These are phyloP conservation scores for Cystobasidium ongulense DNA, from an alignment of 768 basidiomycete genomes.

Conservation along the genomic window DNA sequence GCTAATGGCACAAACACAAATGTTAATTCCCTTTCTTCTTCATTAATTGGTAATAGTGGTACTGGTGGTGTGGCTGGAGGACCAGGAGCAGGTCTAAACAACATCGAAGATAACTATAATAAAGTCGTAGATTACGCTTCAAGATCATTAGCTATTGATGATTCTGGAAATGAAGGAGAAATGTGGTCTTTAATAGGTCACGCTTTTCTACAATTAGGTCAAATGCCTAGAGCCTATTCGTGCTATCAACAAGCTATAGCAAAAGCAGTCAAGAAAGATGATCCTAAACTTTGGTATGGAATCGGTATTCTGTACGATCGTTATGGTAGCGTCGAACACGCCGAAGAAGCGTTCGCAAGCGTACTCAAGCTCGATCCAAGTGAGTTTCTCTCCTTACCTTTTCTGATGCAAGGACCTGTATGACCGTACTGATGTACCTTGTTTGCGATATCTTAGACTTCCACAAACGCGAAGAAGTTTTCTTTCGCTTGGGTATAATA, in stretches of 20 bases:
- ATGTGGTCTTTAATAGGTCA: conserved; percentile 55
- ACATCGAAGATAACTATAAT: conserved; percentile 21
- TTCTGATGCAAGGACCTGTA: background rate
- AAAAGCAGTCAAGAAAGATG: conserved; percentile 51
- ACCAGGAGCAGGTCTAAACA: conserved; percentile 46
- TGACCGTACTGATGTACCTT: background rate
- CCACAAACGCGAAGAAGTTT: conserved; percentile 96
- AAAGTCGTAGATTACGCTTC: background rate
- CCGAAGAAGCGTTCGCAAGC: conserved; percentile 94
- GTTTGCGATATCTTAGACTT: conserved; percentile 57
- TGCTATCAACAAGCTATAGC: conserved; percentile 91
- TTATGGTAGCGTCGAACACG: conserved; percentile 95
- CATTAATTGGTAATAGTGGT: conserved; percentile 88
- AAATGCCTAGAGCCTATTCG: conserved; percentile 94
- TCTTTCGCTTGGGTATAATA: conserved; percentile 95
- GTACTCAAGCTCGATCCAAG: conserved; percentile 96
- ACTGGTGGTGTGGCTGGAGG: conserved; percentile 97
- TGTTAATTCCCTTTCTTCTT: conserved; percentile 49
- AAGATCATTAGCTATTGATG: conserved; percentile 2
- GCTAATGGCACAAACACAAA: background rate
- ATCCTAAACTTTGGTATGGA: conserved; percentile 98
- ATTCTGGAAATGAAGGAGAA: background rate
- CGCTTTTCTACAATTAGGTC: conserved; percentile 98
- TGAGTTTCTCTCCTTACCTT: conserved; percentile 45
- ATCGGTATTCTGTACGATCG: conserved; percentile 98